phyloP scores from a whole-genome alignment of 2,329 filamentous ascomycete genomes.

The Monosporascus sp. region DNA sequence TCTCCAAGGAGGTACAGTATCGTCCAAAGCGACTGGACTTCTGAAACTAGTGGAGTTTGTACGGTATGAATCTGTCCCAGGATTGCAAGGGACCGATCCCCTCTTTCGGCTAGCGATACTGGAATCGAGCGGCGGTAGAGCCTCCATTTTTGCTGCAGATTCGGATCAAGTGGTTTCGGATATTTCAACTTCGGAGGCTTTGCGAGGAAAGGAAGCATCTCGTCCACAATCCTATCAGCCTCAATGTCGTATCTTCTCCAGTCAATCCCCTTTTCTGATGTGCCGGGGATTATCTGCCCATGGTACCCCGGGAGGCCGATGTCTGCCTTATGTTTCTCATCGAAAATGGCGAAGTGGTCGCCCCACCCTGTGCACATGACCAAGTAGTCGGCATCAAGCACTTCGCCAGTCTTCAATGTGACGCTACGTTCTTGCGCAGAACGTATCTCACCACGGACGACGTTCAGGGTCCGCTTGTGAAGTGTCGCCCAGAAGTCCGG shows the following conservation, averaged over 20 bases:
- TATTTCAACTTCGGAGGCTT: slow-evolving; percentile 11
- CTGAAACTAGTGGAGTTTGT: slow-evolving; percentile 23
- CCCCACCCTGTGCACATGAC: slow-evolving; percentile 25
- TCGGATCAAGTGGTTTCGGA: slow-evolving; percentile 7
- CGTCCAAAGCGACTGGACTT: slow-evolving; percentile 28
- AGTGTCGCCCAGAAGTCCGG: slow-evolving; percentile 20
- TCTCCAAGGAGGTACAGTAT: slow-evolving; percentile 25
- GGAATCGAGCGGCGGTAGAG: slow-evolving; percentile 16
- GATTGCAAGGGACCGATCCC: slow-evolving; percentile 24
- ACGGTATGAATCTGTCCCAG: slow-evolving; percentile 26
- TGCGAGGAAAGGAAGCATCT: slow-evolving; percentile 19
- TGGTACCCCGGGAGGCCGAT: slow-evolving; percentile 18
- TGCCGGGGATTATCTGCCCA: neutral
- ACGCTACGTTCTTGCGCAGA: slow-evolving; percentile 11
- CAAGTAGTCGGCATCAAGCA: slow-evolving; percentile 15
- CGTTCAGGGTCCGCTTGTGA: slow-evolving; percentile 13
- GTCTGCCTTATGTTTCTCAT: slow-evolving; percentile 12
- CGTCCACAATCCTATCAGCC: slow-evolving; percentile 17
- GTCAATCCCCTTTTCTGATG: slow-evolving; percentile 7
- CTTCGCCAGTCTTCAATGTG: slow-evolving; percentile 9
- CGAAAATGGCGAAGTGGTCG: slow-evolving; percentile 22
- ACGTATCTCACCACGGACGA: slow-evolving; percentile 11
- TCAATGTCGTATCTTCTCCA: slow-evolving; percentile 16
- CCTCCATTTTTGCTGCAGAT: slow-evolving; percentile 17
- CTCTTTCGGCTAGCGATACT: slow-evolving; percentile 14